These are phyloP conservation scores for Coemansia sp. DNA, from an alignment of 192 early-diverging fungal species.

Conservation along the genomic window DNA sequence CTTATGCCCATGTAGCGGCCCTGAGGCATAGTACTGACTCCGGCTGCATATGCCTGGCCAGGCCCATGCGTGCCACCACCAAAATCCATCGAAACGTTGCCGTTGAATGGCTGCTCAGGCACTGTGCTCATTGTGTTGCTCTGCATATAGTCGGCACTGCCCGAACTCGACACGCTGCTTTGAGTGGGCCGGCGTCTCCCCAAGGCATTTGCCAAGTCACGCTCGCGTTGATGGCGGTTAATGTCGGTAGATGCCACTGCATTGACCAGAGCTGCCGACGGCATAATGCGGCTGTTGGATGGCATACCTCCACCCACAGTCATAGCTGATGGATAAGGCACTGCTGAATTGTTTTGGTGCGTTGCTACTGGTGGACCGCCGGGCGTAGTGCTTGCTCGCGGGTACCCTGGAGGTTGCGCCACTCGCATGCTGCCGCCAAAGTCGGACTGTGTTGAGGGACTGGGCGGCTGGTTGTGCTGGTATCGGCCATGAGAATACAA, in stretches of 20 bases:
- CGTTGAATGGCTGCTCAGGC: slow-evolving; percentile 38
- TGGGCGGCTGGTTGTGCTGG: slow-evolving; percentile 16
- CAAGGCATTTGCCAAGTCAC: slow-evolving; percentile 38
- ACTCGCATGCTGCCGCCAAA: slow-evolving; percentile 7
- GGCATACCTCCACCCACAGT: slow-evolving; percentile 51
- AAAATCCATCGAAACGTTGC: slow-evolving; percentile 25
- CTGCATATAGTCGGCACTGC: slow-evolving; percentile 8
- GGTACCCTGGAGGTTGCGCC: slow-evolving; percentile 17
- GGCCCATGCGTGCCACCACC: background rate
- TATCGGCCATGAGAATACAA: slow-evolving; percentile 4
- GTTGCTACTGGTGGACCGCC: background rate
- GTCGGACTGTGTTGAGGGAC: slow-evolving; percentile 33
- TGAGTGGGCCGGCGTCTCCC: slow-evolving; percentile 42
- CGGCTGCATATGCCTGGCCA: background rate
- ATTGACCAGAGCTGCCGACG: slow-evolving; percentile 33
- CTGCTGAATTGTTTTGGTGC: slow-evolving; percentile 7
- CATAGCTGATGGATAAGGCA: slow-evolving; percentile 46
- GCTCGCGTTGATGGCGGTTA: slow-evolving; percentile 41
- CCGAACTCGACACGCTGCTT: slow-evolving; percentile 9
- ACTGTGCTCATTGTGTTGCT: background rate
- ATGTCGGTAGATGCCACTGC: slow-evolving; percentile 37
- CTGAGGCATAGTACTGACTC: slow-evolving; percentile 9
- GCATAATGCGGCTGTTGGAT: slow-evolving; percentile 29
- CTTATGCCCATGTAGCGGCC: slow-evolving; percentile 20
- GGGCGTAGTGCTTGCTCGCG: slow-evolving; percentile 19